These are phyloP conservation scores for Magnaporthales sp. DNA, from an alignment of 2,329 filamentous ascomycete species.

Conservation along the genomic window DNA sequence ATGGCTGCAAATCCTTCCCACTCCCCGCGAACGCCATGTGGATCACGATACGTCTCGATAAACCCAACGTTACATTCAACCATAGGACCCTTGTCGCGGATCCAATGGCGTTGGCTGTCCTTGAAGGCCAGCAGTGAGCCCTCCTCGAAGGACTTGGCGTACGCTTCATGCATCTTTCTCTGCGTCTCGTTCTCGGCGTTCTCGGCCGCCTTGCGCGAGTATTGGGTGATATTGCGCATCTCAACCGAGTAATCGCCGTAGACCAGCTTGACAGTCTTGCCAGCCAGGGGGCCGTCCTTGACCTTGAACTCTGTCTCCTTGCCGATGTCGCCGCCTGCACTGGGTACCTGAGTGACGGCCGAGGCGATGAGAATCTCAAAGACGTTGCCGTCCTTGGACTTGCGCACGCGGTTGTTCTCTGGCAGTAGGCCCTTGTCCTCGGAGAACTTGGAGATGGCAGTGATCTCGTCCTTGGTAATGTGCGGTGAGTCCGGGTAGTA, in stretches of 20 bases:
- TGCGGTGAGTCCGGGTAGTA: conserved; percentile 71
- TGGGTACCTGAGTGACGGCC: conserved; percentile 49
- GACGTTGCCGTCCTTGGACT: conserved; percentile 41
- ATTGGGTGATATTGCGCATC: conserved; percentile 60
- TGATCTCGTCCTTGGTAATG: conserved; percentile 70
- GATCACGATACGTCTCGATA: conserved; percentile 79
- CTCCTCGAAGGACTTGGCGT: conserved; percentile 64
- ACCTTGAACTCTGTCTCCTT: conserved; percentile 54
- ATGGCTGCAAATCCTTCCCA: conserved; percentile 79
- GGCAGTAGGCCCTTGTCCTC: conserved; percentile 58
- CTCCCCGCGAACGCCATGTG: conserved; percentile 70
- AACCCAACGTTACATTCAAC: conserved; percentile 79
- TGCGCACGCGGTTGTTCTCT: conserved; percentile 70
- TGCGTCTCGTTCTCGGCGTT: conserved; percentile 68
- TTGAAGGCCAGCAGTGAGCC: conserved; percentile 74
- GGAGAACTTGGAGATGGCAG: conserved; percentile 63
- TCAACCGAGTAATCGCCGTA: conserved; percentile 68
- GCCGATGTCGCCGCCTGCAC: conserved; percentile 53
- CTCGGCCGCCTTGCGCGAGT: conserved; percentile 58
- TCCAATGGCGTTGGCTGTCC: conserved; percentile 73
- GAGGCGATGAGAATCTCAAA: conserved; percentile 73
- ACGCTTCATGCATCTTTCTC: conserved; percentile 63
- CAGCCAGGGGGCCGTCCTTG: conserved; percentile 49
- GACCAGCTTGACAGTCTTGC: conserved; percentile 60
- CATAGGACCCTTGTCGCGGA: conserved; percentile 71